phyloP scores from a whole-genome alignment of 2,329 filamentous ascomycete species.

The Coniochaeta sp. region DNA sequence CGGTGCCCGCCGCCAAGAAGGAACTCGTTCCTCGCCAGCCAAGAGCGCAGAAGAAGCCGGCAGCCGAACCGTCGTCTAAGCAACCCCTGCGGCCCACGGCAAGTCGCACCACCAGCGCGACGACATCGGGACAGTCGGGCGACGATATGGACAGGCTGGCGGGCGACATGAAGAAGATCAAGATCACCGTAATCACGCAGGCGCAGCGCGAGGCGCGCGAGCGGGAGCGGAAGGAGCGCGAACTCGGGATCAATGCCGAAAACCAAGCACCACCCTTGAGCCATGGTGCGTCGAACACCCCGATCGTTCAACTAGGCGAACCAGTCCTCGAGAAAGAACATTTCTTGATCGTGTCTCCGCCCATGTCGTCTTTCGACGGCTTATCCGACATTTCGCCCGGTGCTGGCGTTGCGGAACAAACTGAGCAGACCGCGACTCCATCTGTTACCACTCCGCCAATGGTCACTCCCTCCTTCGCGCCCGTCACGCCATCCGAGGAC shows the following conservation, averaged over 20 bases:
- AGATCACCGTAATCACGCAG: slow-evolving; percentile 53
- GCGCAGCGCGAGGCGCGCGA: slow-evolving; percentile 49
- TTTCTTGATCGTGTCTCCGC: neutral
- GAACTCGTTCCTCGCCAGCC: slow-evolving; percentile 20
- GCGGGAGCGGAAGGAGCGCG: slow-evolving; percentile 11
- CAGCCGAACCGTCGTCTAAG: slow-evolving; percentile 4
- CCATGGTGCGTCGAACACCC: neutral
- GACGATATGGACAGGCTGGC: slow-evolving; percentile 48
- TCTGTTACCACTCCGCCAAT: neutral
- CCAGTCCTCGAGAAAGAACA: neutral
- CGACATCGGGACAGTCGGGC: neutral
- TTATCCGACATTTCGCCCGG: neutral
- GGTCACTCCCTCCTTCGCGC: neutral
- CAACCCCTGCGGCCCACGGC: slow-evolving; percentile 5
- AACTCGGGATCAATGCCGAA: slow-evolving; percentile 10
- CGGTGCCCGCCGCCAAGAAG: slow-evolving; percentile 30
- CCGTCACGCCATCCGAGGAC: neutral
- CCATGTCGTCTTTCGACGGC: neutral
- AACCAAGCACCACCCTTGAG: neutral
- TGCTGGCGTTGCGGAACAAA: neutral
- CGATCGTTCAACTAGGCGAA: neutral
- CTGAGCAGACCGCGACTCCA: neutral
- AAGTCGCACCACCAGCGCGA: slow-evolving; percentile 5
- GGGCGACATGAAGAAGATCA: slow-evolving; percentile 54
- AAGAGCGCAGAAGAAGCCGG: slow-evolving; percentile 28